These are phyloP conservation scores for Aspergillus neoniger DNA, from an alignment of 2,329 filamentous ascomycete genomes.

Conservation along the genomic window DNA sequence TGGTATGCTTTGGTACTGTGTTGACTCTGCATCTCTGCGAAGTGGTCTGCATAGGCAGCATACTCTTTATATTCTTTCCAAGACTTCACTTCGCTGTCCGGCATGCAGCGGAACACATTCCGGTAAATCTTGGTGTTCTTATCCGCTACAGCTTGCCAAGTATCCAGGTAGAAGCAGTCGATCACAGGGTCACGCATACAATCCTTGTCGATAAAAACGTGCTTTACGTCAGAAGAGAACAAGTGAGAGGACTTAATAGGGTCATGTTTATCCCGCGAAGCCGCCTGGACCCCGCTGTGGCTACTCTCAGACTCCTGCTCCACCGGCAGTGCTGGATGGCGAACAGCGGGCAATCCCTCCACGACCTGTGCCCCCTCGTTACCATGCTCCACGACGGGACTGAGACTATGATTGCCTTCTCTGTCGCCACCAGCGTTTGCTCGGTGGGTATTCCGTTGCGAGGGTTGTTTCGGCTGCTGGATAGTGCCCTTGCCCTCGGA, in stretches of 20 bases:
- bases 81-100: constrained; percentile 87
- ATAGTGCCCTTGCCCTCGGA: constrained; percentile 65
- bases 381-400: constrained; percentile 21
- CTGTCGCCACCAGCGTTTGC: constrained; percentile 19
- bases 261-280: constrained; percentile 47
- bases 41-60: constrained; percentile 72
- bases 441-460: constrained; percentile 37
- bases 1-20: constrained; percentile 52
- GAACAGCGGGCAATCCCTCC: constrained; percentile 26
- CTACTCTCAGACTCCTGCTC: constrained; percentile 83
- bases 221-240: constrained; percentile 66
- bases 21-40: constrained; percentile 66
- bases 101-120: constrained; percentile 93
- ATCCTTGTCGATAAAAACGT: constrained; percentile 76
- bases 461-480: constrained; percentile 50
- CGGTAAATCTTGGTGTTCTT: constrained; percentile 97
- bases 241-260: constrained; percentile 52
- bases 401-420: constrained; percentile 20
- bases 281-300: constrained; percentile 65
- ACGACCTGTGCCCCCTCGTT: constrained; percentile 25
- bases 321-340: constrained; percentile 69
- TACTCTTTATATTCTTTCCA: constrained; percentile 94
- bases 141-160: constrained; percentile 82
- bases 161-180: constrained; percentile 78
- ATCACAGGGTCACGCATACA: constrained; percentile 93